Base-by-base conservation (phyloP, 257 asterid species). In the Solanum arcanum region DNA sequence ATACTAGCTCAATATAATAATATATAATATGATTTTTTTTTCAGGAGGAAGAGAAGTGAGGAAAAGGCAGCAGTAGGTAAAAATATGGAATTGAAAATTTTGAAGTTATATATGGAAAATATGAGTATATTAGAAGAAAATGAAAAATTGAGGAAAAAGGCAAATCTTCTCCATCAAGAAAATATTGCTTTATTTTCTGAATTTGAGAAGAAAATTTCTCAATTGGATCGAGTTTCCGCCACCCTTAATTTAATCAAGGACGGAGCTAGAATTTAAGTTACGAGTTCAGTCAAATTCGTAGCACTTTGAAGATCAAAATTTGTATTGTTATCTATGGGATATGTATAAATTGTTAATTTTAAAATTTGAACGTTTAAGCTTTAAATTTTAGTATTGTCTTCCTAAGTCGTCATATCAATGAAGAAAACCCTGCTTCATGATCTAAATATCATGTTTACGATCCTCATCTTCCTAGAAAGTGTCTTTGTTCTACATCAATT, bases 31-130 rank as follows among this genome's bases (percentile, higher is more conserved):
- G 39, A 6, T 68, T 31, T 1, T 21, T 33, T 74, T 74, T 74
- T 20, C 70, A 75, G 90, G 85, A 88, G 92, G 88, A 90, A 90
- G 89, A 90, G 80, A 39, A 81, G 78, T 72, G 41, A 88, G 47
- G 93, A 89, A 47, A 93, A 92, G 31, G 76, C 78, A 59, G 92
- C 66, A 20, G 5, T 11, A 59, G 66, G 74, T 37, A 75, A 82
- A 14, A 93, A 90, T 0, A 92, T 94, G 91, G 89, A 90, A 18
- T 5, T 90, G 85, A 91, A 90, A 95, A 95, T 94, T 84, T 81
- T 95, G 93, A 94, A 91, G 93, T 88, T 95, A 47, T 94, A 91
- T 89, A 94, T 94, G 89, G 95, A 94, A 93, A 95, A 95, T 86
- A 92, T 94, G 80, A 94, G 91, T 83, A 95, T 95, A 46, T 35